Conservation (phyloP, 306 rosid genomes). For the Ochetophila trinervis region DNA sequence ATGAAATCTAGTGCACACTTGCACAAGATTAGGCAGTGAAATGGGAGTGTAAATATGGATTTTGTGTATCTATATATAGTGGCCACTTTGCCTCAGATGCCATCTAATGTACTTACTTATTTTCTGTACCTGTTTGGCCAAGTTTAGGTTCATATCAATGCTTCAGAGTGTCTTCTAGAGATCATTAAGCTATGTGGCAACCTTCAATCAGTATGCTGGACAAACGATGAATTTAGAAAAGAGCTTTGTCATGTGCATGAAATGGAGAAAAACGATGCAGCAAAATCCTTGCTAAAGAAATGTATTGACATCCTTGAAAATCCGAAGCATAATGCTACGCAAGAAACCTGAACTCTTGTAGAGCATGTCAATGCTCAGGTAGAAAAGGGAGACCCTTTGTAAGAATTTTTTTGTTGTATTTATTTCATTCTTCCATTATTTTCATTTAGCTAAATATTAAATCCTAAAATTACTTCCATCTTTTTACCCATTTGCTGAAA, state of each 20-base stretch:
- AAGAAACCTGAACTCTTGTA: background rate
- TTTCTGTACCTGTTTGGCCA: background rate
- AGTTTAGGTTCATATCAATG: constrained; percentile 77
- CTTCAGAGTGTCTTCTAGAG: constrained; percentile 77
- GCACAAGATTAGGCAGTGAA: no score
- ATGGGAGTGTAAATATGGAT: no score
- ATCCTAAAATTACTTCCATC: no score
- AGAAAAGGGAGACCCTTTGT: no score
- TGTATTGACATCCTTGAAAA: constrained; percentile 54
- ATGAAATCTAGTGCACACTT: no score
- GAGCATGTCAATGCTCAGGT: no score
- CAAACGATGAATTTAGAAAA: constrained; percentile 37
- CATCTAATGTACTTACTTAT: constrained; percentile 3
- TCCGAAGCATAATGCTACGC: constrained; percentile 23
- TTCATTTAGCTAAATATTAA: no score
- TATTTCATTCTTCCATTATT: no score
- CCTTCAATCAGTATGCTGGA: constrained; percentile 28
- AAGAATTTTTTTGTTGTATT: no score
- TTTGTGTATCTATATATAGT: background rate
- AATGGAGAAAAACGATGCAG: constrained; percentile 75
- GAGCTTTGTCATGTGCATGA: constrained; percentile 63
- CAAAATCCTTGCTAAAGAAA: constrained; percentile 54
- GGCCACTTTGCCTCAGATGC: background rate
- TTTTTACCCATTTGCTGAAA: no score
- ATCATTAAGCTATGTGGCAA: constrained; percentile 41